phyloP scores from a whole-genome alignment of 192 early-diverging fungal species.

The Gamsiella multidivaricata region DNA sequence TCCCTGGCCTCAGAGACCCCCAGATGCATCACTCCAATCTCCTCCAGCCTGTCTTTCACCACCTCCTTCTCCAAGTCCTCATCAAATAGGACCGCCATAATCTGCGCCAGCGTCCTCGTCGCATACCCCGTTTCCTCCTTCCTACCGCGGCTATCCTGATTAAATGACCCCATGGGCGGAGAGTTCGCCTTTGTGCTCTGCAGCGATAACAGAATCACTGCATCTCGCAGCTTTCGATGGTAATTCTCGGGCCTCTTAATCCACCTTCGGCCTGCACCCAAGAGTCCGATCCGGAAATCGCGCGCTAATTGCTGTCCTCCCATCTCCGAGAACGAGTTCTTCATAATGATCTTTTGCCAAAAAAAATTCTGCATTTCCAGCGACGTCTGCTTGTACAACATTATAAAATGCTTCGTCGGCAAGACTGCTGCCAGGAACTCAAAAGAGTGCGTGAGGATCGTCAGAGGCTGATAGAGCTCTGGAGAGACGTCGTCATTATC shows the following conservation, averaged over 20 bases:
- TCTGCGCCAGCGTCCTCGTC: slow-evolving; percentile 50
- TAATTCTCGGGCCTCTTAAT: slow-evolving; percentile 66
- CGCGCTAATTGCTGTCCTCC: slow-evolving; percentile 59
- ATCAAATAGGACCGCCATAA: slow-evolving; percentile 55
- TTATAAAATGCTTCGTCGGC: slow-evolving; percentile 50
- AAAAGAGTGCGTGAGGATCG: slow-evolving; percentile 53
- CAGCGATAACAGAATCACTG: slow-evolving; percentile 51
- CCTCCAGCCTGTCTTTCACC: slow-evolving; percentile 33
- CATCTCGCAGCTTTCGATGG: slow-evolving; percentile 53
- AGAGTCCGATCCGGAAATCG: slow-evolving; percentile 61
- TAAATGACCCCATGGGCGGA: neutral
- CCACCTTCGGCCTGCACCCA: slow-evolving; percentile 54
- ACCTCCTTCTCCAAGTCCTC: slow-evolving; percentile 27
- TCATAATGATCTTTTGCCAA: slow-evolving; percentile 64
- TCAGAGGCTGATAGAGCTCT: slow-evolving; percentile 61
- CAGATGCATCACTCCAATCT: slow-evolving; percentile 51
- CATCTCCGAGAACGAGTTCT: slow-evolving; percentile 63
- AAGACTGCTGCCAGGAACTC: slow-evolving; percentile 51
- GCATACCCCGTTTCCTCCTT: neutral
- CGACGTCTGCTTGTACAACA: slow-evolving; percentile 52
- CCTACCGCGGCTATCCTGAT: slow-evolving; percentile 1
- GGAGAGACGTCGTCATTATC: slow-evolving; percentile 58
- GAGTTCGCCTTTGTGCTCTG: slow-evolving; percentile 37
- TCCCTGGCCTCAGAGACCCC: slow-evolving; percentile 39
- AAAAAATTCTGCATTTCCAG: slow-evolving; percentile 63